Evolutionary conservation across 2,329 filamentous ascomycete species (phyloP).

Genomic region (Fusarium sp.): DNA sequence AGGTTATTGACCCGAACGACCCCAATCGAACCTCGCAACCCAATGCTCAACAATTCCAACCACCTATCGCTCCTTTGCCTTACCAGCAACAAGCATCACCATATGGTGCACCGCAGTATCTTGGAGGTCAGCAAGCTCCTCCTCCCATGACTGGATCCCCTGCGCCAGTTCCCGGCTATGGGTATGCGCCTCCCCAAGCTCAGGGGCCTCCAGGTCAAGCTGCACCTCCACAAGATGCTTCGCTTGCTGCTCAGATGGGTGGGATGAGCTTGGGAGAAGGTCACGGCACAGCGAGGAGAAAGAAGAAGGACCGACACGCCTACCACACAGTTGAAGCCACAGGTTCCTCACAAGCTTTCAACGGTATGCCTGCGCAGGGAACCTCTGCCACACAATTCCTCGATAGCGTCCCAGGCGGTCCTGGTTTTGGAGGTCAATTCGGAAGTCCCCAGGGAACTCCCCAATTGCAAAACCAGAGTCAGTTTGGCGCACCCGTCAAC

Average conservation of each 20-base stretch:
- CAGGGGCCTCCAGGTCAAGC: slow-evolving; percentile 44
- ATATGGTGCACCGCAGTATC: slow-evolving; percentile 56
- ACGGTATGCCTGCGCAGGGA: slow-evolving; percentile 71
- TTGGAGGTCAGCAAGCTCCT: slow-evolving; percentile 50
- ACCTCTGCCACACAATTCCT: slow-evolving; percentile 59
- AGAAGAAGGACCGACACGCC: slow-evolving; percentile 96
- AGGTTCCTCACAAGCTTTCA: slow-evolving; percentile 75
- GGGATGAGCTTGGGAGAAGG: slow-evolving; percentile 73
- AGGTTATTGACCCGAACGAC: slow-evolving; percentile 65
- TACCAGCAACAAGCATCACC: slow-evolving; percentile 59
- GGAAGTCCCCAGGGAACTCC: slow-evolving; percentile 58
- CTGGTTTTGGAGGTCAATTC: slow-evolving; percentile 57
- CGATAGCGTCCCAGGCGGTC: slow-evolving; percentile 46
- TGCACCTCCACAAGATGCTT: slow-evolving; percentile 57
- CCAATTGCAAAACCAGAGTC: slow-evolving; percentile 55
- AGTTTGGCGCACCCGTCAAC: slow-evolving; percentile 71
- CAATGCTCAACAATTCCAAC: slow-evolving; percentile 66
- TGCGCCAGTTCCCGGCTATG: slow-evolving; percentile 44
- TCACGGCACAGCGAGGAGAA: slow-evolving; percentile 67
- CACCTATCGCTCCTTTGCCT: slow-evolving; percentile 63
- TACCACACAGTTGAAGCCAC: slow-evolving; percentile 85
- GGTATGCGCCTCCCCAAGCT: slow-evolving; percentile 44
- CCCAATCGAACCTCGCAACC: slow-evolving; percentile 63
- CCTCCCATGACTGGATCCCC: slow-evolving; percentile 42
- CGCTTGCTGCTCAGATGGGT: slow-evolving; percentile 79